Conservation (phyloP, 1,284 basidiomycete species). For the Moesziomyces sp. region DNA sequence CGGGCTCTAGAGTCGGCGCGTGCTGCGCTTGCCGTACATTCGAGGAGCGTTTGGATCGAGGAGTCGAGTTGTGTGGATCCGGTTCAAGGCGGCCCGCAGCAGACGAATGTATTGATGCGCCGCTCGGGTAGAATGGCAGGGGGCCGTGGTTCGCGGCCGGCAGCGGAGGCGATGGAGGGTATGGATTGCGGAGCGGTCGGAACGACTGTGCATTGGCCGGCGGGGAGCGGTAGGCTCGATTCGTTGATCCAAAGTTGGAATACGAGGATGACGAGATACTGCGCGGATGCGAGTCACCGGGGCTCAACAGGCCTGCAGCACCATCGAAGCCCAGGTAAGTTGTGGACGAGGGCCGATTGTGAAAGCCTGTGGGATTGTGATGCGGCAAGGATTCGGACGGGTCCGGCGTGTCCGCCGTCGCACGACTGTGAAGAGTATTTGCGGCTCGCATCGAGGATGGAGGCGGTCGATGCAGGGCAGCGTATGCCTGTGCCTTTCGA, state of each 20-base stretch:
- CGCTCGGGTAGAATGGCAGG: not conserved
- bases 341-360: slow-evolving; percentile 33
- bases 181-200: slow-evolving; percentile 21
- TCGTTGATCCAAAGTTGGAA: not conserved
- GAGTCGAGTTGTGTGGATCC: not conserved
- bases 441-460: not conserved
- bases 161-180: slow-evolving; percentile 8
- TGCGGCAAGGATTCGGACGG: slow-evolving; percentile 2
- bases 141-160: slow-evolving; percentile 4
- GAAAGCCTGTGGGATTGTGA: slow-evolving; percentile 4
- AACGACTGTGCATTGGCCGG: slow-evolving; percentile 18
- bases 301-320: slow-evolving; percentile 36
- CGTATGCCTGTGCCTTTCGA: slow-evolving; percentile 14
- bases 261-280: slow-evolving; percentile 13
- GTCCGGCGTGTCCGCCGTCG: slow-evolving; percentile 8
- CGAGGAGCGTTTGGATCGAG: not conserved
- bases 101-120: not conserved
- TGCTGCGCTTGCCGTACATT: not conserved
- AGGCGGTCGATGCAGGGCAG: slow-evolving; percentile 17
- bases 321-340: slow-evolving; percentile 50
- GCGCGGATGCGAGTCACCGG: slow-evolving; percentile 29
- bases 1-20: slow-evolving; percentile 17
- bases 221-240: slow-evolving; percentile 12
- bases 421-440: not conserved
- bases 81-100: not conserved